phyloP scores from a whole-genome alignment of 1,284 basidiomycete species.

The Phylloporus sp. region DNA sequence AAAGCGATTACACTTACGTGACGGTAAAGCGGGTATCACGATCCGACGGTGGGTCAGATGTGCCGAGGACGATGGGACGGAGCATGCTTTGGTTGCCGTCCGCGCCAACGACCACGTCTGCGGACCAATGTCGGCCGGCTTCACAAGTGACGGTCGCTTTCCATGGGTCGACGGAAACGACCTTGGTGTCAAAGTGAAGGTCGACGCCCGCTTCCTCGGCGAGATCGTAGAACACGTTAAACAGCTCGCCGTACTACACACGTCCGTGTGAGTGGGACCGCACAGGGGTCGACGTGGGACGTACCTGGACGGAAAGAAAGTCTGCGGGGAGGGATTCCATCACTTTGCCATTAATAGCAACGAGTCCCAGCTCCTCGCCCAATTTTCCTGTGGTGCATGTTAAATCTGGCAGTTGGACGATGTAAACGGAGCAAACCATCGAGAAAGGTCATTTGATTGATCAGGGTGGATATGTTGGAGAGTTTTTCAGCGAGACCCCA shows the following conservation, averaged over 20 bases:
- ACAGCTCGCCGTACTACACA: slow-evolving; percentile 59
- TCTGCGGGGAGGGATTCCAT: slow-evolving; percentile 42
- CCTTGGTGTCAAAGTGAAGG: slow-evolving; percentile 51
- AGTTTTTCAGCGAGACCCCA: slow-evolving; percentile 46
- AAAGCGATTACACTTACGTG: slow-evolving; percentile 46
- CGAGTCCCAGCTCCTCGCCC: slow-evolving; percentile 40
- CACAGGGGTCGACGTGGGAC: neutral
- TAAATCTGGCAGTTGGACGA: neutral
- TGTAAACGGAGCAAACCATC: slow-evolving; percentile 16
- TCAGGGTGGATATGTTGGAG: slow-evolving; percentile 36
- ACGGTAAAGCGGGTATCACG: slow-evolving; percentile 49
- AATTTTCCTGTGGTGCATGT: slow-evolving; percentile 32
- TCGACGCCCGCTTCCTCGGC: slow-evolving; percentile 50
- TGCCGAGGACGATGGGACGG: slow-evolving; percentile 47
- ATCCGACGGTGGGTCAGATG: slow-evolving; percentile 28
- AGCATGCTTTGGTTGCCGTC: slow-evolving; percentile 59
- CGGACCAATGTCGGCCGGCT: slow-evolving; percentile 43
- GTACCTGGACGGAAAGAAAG: slow-evolving; percentile 42
- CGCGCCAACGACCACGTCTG: slow-evolving; percentile 57
- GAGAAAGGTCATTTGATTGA: slow-evolving; percentile 35
- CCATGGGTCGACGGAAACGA: slow-evolving; percentile 48
- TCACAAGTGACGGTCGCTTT: slow-evolving; percentile 42
- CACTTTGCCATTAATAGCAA: slow-evolving; percentile 43
- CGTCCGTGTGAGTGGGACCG: neutral
- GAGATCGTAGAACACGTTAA: slow-evolving; percentile 53